Conservation (phyloP, 345 rosid species). For the Leavenworthia alabamica region DNA sequence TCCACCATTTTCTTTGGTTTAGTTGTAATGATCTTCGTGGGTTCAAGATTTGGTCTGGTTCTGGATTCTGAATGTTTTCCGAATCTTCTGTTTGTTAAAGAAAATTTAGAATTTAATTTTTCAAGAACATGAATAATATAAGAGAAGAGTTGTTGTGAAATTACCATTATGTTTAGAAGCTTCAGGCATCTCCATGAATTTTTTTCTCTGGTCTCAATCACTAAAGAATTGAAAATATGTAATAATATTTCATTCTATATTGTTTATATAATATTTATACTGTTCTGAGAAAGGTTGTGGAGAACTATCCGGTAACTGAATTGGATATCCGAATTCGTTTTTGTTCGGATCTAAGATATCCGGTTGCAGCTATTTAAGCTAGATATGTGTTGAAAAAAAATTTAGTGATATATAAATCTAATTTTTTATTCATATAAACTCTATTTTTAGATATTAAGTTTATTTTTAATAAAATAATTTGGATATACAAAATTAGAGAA, state of each 20-base stretch:
- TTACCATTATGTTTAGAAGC: slow-evolving; percentile 19
- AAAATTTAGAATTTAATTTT: neutral
- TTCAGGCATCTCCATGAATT: slow-evolving; percentile 7
- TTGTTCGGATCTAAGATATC: no score
- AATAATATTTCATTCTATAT: neutral
- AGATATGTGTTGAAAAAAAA: no score
- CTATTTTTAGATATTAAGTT: no score
- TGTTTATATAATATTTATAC: no score
- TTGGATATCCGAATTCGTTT: no score
- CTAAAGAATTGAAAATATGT: neutral
- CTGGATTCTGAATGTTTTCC: slow-evolving; percentile 9
- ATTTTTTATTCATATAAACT: no score
- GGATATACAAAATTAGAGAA: no score
- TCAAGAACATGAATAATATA: neutral
- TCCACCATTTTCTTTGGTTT: slow-evolving; percentile 1
- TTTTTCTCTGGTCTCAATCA: neutral
- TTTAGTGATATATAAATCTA: no score
- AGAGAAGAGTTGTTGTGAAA: neutral
- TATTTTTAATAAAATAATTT: no score
- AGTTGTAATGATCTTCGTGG: slow-evolving; percentile 1
- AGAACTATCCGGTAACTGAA: no score
- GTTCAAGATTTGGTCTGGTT: slow-evolving; percentile 19
- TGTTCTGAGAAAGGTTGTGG: no score
- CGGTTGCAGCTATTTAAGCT: no score
- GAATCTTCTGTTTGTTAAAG: slow-evolving; percentile 5